A percentile compares a stretch with the other conserved stretches of the same genome.
These are phyloP conservation scores for Ichthyophthirius multifiliis DNA, from an alignment of 169 alveolate genomes.

Conservation along the genomic window DNA sequence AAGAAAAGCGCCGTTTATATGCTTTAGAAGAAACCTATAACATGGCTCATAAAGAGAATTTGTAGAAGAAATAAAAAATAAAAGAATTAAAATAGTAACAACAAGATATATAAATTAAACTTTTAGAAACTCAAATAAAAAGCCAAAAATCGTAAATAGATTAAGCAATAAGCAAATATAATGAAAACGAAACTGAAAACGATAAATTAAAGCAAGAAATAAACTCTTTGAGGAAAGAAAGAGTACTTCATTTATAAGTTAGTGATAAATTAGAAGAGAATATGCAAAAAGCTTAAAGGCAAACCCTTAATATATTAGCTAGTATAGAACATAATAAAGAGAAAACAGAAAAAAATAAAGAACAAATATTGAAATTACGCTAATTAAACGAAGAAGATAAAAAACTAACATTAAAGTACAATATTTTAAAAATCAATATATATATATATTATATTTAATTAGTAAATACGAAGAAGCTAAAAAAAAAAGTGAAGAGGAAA, in stretches of 20 bases:
- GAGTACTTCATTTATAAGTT: conserved; percentile 26
- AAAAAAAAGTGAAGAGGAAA: conserved; percentile 20
- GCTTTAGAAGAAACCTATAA: conserved; percentile 35
- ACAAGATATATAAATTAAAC: conserved; percentile 29
- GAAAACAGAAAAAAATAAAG: conserved; percentile 51
- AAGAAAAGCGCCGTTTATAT: conserved; percentile 33
- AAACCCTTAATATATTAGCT: conserved; percentile 35
- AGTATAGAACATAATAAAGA: conserved; percentile 29
- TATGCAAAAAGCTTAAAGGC: conserved; percentile 26
- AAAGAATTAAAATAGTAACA: conserved; percentile 39
- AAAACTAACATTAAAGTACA: conserved; percentile 4
- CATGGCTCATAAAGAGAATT: conserved; percentile 47
- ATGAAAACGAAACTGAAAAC: conserved; percentile 59
- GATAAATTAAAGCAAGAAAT: conserved; percentile 44
- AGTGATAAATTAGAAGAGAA: conserved; percentile 44
- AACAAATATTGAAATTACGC: conserved; percentile 51
- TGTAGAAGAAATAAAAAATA: conserved; percentile 51
- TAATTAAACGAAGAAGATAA: conserved; percentile 67
- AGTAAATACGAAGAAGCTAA: neutral
- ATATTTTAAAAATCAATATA: neutral
- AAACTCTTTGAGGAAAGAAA: conserved; percentile 63
- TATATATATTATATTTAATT: neutral
- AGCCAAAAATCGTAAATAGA: conserved; percentile 46
- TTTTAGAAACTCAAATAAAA: conserved; percentile 29
- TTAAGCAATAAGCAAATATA: conserved; percentile 46